A percentile compares a stretch with the other conserved stretches of the same genome.
These are phyloP conservation scores for Boletus speciosus DNA, from an alignment of 768 basidiomycete genomes.

Conservation along the genomic window DNA sequence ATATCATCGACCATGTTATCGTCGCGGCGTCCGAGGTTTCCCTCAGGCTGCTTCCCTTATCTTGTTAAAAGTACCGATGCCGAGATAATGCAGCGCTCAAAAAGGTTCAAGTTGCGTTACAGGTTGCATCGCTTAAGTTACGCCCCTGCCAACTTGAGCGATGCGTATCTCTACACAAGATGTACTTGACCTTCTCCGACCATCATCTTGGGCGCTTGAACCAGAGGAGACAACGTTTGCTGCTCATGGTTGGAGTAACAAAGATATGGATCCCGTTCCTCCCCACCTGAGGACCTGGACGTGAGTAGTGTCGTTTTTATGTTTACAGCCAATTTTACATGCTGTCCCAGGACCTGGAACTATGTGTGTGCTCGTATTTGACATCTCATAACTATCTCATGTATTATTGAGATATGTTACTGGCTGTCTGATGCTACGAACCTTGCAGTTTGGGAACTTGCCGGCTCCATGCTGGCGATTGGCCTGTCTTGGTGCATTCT, in stretches of 20 bases:
- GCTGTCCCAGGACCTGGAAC: slow-evolving; percentile 43
- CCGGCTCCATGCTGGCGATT: slow-evolving; percentile 70
- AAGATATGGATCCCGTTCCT: slow-evolving; percentile 76
- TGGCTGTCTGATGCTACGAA: slow-evolving; percentile 30
- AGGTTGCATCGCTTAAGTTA: background rate
- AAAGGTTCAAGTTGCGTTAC: background rate
- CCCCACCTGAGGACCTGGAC: slow-evolving; percentile 60
- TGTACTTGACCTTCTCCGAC: slow-evolving; percentile 10
- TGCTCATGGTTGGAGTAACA: slow-evolving; percentile 62
- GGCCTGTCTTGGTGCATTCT: slow-evolving; percentile 60
- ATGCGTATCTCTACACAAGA: slow-evolving; percentile 10
- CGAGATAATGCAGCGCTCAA: slow-evolving; percentile 11
- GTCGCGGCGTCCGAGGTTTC: background rate
- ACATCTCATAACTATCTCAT: slow-evolving; percentile 17
- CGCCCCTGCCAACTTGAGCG: background rate
- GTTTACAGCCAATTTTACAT: background rate
- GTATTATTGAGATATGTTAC: slow-evolving; percentile 23
- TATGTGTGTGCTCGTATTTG: slow-evolving; percentile 53
- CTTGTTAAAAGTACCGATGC: background rate
- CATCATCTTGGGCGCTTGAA: slow-evolving; percentile 20
- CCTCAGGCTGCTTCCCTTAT: background rate
- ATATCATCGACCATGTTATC: background rate
- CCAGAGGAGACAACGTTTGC: slow-evolving; percentile 47
- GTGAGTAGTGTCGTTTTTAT: slow-evolving; percentile 5
- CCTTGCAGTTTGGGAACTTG: slow-evolving; percentile 49